A percentile compares a stretch with the other conserved stretches of the same genome.
Evolutionary conservation across 805 yeast genomes (phyloP).

Genomic region (Candida multigemmis): DNA sequence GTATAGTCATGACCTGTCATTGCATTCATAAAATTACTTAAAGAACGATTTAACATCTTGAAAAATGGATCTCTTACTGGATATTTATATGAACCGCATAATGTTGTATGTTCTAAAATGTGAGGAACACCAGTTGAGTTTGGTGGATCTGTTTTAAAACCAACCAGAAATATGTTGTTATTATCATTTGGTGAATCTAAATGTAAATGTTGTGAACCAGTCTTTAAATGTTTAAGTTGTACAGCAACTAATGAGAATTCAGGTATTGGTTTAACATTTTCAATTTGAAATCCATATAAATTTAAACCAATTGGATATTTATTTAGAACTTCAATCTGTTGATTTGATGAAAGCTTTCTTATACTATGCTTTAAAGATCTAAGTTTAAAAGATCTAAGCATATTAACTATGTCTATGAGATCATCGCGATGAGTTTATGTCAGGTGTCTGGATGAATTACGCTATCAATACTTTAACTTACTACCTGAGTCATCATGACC

Average conservation of each 20-base stretch:
- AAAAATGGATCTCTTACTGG: conserved; percentile 97
- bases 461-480: neutral
- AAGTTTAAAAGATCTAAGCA: no score
- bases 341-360: conserved; percentile 1
- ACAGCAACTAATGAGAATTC: conserved; percentile 78
- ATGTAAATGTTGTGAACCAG: conserved; percentile 80
- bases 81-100: conserved; percentile 86
- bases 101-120: conserved; percentile 89
- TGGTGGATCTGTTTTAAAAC: conserved; percentile 92
- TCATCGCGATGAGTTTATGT: neutral
- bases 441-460: neutral
- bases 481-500: no score
- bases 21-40: conserved; percentile 96
- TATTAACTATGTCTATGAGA: no score
- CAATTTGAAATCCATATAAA: conserved; percentile 60
- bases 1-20: conserved; percentile 98
- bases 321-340: conserved; percentile 4
- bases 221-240: conserved; percentile 51
- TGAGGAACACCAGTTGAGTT: conserved; percentile 95
- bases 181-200: conserved; percentile 69
- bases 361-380: conserved; percentile 2
- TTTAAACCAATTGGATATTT: conserved; percentile 57
- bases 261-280: conserved; percentile 61
- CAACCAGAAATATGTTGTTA: conserved; percentile 83
- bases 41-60: conserved; percentile 91